Base-by-base conservation (phyloP, 2,329 filamentous ascomycete genomes). In the Cercospora nicotianae region DNA sequence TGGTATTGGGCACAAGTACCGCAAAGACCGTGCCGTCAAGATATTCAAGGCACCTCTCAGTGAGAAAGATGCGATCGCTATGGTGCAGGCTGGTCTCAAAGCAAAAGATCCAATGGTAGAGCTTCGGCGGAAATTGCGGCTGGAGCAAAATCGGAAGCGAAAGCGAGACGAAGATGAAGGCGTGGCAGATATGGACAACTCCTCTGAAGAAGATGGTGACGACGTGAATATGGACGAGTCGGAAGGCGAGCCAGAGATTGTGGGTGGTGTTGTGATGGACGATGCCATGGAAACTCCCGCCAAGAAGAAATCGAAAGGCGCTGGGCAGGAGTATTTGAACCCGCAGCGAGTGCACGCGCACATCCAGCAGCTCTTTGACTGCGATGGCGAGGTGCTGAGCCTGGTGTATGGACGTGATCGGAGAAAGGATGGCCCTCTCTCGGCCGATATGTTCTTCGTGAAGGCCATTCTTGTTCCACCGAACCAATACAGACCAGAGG, bases 11-110 rank as follows among this genome's bases (percentile, higher is more conserved):
- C 94, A 93, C 10, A 84, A 85, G 2, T 98, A 92, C 80, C 89
- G 94, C 74, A 97, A 96, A 79, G 94, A 99, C 75, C 87, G 91
- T 53, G 95, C 89, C 75, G 91, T 94, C 77, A 99, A 98, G 80
- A 93, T 99, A 64, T 99, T 98, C 79, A 90, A 94, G 77, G 95
- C 91, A 77, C 84, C 91, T 1, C 82, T 97, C 66, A 87, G 85
- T 58, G 80, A 85, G 58, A 96, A 96, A 79, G 89, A 95, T 39
- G 88, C 89, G 77, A 86, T 88, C 51, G 89, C 90, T 69, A 96
- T 96, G 91, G 86, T 89, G 3, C 88, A 91, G 72, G 80, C 80
- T 59, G 86, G 88, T 64, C 87, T 93, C 77, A 90, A 89, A 73
- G 83, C 87, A 39, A 85, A 86, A 62, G 92, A 95, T 76, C 90